Evolutionary conservation across 1,139 yeast genomes (phyloP).

Genomic region (Pneumocystis jirovecii): DNA sequence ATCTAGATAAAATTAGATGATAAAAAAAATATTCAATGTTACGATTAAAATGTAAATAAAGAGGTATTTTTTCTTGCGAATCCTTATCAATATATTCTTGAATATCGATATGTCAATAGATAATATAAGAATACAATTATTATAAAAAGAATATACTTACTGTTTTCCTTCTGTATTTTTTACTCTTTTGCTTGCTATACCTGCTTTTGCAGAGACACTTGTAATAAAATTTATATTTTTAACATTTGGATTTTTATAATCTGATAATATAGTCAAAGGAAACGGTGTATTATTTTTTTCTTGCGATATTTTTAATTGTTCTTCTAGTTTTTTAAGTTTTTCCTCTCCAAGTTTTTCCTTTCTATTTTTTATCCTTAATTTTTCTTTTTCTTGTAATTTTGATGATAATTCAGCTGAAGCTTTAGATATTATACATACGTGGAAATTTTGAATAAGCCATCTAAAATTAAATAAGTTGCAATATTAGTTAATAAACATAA

Average conservation of each 20-base stretch:
- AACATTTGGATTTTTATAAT: slow-evolving; percentile 62
- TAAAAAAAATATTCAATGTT: background rate
- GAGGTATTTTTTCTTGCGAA: slow-evolving; percentile 39
- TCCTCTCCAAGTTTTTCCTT: slow-evolving; percentile 39
- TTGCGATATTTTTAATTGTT: slow-evolving; percentile 46
- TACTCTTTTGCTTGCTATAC: slow-evolving; percentile 20
- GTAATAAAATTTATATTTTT: slow-evolving; percentile 55
- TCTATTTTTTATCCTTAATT: slow-evolving; percentile 36
- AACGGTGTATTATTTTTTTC: slow-evolving; percentile 54
- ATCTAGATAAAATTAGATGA: slow-evolving; percentile 37
- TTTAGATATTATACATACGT: slow-evolving; percentile 56
- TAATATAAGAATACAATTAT: slow-evolving; percentile 20
- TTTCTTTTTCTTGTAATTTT: slow-evolving; percentile 36
- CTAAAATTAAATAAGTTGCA: background rate
- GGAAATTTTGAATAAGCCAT: slow-evolving; percentile 48
- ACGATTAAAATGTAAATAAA: slow-evolving; percentile 39
- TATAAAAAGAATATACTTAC: background rate
- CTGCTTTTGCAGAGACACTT: slow-evolving; percentile 45
- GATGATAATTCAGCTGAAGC: slow-evolving; percentile 59
- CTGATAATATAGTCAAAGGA: slow-evolving; percentile 48
- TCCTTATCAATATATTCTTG: slow-evolving; percentile 23
- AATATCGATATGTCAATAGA: slow-evolving; percentile 23
- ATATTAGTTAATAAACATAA: background rate
- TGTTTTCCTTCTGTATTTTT: slow-evolving; percentile 1
- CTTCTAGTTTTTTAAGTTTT: slow-evolving; percentile 42